Conservation (phyloP, 2,329 filamentous ascomycete species). For the Pseudodiploospora longispora region DNA sequence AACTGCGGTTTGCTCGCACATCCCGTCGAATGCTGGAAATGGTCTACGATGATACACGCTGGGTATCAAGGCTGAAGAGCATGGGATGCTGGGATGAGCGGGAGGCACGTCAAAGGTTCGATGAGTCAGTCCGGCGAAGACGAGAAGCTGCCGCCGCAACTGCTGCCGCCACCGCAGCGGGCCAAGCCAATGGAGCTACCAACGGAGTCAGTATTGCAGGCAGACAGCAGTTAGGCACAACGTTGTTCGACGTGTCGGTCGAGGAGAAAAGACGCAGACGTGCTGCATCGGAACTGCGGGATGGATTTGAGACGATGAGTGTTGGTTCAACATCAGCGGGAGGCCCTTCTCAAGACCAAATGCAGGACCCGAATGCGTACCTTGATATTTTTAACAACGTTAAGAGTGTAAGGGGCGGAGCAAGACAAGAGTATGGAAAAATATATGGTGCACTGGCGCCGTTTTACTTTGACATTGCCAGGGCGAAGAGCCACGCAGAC, state of each 20-base stretch:
- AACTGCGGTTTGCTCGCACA: conserved; percentile 75
- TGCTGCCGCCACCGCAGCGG: conserved; percentile 12
- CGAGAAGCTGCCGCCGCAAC: conserved; percentile 42
- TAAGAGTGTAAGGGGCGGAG: conserved; percentile 73
- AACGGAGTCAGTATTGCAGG: conserved; percentile 12
- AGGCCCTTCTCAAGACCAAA: conserved; percentile 48
- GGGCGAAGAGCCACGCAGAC: conserved; percentile 65
- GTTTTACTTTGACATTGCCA: conserved; percentile 77
- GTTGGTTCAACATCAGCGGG: conserved; percentile 36
- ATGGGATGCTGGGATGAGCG: conserved; percentile 91
- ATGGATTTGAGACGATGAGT: conserved; percentile 75
- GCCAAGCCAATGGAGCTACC: conserved; percentile 11
- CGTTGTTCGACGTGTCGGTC: conserved; percentile 64
- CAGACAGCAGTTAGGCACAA: conserved; percentile 29
- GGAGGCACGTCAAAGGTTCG: conserved; percentile 74
- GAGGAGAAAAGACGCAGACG: conserved; percentile 54
- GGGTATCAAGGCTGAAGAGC: conserved; percentile 75
- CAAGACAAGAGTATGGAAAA: conserved; percentile 83
- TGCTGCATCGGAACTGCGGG: conserved; percentile 28
- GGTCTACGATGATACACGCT: conserved; percentile 96
- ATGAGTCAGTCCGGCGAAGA: conserved; percentile 57
- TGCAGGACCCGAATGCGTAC: conserved; percentile 55
- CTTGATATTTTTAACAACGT: conserved; percentile 62
- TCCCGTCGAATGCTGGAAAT: conserved; percentile 89
- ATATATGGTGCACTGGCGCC: conserved; percentile 82